Evolutionary conservation across 495 filamentous ascomycete species (phyloP).

Genomic region (Trichoderma parareesei): DNA sequence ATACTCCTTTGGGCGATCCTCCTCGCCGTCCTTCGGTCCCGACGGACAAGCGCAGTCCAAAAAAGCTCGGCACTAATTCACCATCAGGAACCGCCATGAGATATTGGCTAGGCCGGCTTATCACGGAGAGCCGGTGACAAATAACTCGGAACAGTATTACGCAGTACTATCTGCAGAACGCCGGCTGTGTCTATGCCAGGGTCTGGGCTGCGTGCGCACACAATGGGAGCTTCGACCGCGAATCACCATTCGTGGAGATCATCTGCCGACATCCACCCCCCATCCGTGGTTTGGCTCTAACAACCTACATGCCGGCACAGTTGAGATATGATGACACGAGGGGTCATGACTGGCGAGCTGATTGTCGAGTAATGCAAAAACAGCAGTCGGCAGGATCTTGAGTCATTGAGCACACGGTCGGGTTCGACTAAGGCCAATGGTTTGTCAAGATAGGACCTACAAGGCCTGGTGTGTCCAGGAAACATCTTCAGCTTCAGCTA

Average conservation of each 20-base stretch:
- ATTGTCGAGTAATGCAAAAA: neutral
- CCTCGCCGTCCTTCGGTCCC: neutral
- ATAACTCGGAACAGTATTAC: neutral
- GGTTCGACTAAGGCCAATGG: neutral
- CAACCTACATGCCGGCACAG: neutral
- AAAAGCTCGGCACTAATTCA: neutral
- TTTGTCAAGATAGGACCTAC: neutral
- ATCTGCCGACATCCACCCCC: conserved; percentile 2
- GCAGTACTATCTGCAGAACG: neutral
- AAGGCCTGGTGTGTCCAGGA: neutral
- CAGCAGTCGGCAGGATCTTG: neutral
- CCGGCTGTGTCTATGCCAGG: too few relatives aligned
- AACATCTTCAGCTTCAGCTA: too few relatives aligned
- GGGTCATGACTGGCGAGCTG: neutral
- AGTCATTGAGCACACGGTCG: neutral
- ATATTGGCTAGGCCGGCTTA: neutral
- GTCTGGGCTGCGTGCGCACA: too few relatives aligned
- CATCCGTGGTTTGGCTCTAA: neutral
- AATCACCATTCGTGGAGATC: neutral
- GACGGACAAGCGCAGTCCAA: neutral
- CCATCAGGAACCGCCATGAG: neutral
- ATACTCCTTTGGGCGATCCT: neutral
- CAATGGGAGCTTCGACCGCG: too few relatives aligned
- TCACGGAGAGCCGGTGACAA: too few relatives aligned
- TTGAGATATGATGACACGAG: neutral